These are phyloP conservation scores for Thyridium curvatum DNA, from an alignment of 2,329 filamentous ascomycete species.

Conservation along the genomic window DNA sequence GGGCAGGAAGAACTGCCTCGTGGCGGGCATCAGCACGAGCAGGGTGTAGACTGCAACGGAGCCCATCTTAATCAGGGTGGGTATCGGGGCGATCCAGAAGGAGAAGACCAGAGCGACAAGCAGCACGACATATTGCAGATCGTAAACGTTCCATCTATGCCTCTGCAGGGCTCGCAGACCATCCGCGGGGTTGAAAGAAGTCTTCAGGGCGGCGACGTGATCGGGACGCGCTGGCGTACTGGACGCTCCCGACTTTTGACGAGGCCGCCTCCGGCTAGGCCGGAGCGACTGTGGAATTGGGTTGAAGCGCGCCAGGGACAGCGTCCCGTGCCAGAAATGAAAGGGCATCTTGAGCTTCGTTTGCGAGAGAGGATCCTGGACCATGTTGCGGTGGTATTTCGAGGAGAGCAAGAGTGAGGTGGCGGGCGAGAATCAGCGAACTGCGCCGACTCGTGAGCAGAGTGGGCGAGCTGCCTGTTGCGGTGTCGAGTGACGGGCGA, in stretches of 20 bases:
- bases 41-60: slow-evolving; percentile 61
- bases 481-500: background rate
- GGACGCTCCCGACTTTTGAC: slow-evolving; percentile 14
- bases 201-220: slow-evolving; percentile 70
- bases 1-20: slow-evolving; percentile 85
- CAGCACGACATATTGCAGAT: slow-evolving; percentile 77
- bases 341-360: slow-evolving; percentile 20
- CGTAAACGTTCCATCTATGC: slow-evolving; percentile 76
- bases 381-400: slow-evolving; percentile 3
- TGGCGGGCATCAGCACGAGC: slow-evolving; percentile 73
- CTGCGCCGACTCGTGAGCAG: too few species aligned
- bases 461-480: too few species aligned
- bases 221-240: slow-evolving; percentile 23
- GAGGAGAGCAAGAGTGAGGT: background rate
- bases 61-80: slow-evolving; percentile 70
- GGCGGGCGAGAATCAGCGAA: background rate
- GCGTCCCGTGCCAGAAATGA: slow-evolving; percentile 14
- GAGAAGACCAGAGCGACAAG: slow-evolving; percentile 74
- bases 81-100: slow-evolving; percentile 74
- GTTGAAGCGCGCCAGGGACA: slow-evolving; percentile 20
- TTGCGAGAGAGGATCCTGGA: slow-evolving; percentile 19
- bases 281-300: slow-evolving; percentile 24
- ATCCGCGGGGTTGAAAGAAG: slow-evolving; percentile 74
- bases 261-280: slow-evolving; percentile 15
- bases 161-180: slow-evolving; percentile 69